phyloP scores from a whole-genome alignment of 140 eudicot genomes.

The Stevia rebaudiana region DNA sequence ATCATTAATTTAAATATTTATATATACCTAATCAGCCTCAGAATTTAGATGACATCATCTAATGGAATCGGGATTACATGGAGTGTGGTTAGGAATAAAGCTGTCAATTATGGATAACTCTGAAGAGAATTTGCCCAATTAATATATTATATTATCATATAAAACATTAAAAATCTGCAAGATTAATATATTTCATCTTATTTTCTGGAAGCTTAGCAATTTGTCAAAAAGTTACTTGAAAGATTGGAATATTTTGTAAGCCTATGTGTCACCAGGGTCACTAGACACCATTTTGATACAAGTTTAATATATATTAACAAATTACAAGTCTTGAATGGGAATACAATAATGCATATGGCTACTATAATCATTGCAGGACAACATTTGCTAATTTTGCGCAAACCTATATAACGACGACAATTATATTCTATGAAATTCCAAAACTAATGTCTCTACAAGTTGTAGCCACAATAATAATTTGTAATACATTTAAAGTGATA shows the following conservation, averaged over 20 bases:
- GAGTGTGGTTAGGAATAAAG: not conserved
- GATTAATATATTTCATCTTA: constrained; percentile 11
- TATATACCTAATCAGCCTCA: too few relatives aligned
- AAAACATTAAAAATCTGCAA: not conserved
- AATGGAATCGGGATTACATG: not conserved
- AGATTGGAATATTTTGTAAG: constrained; percentile 15
- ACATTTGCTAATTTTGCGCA: constrained; percentile 8
- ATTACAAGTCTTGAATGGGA: constrained; percentile 10
- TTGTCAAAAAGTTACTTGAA: constrained; percentile 26
- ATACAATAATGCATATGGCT: constrained; percentile 17
- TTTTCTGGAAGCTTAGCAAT: constrained; percentile 14
- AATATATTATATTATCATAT: not conserved
- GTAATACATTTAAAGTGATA: not conserved
- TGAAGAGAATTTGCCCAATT: not conserved
- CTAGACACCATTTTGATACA: constrained; percentile 8
- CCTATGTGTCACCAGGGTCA: constrained; percentile 26
- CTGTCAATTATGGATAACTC: constrained; percentile 3
- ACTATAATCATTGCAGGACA: constrained; percentile 21
- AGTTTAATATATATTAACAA: not conserved
- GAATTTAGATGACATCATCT: too few relatives aligned
- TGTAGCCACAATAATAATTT: not conserved
- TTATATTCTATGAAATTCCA: constrained; percentile 8
- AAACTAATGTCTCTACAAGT: constrained; percentile 6
- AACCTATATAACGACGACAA: not conserved
- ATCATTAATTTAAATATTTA: too few relatives aligned